Conservation (phyloP, 495 filamentous ascomycete genomes). For the Aspergillus bertholletiae region DNA sequence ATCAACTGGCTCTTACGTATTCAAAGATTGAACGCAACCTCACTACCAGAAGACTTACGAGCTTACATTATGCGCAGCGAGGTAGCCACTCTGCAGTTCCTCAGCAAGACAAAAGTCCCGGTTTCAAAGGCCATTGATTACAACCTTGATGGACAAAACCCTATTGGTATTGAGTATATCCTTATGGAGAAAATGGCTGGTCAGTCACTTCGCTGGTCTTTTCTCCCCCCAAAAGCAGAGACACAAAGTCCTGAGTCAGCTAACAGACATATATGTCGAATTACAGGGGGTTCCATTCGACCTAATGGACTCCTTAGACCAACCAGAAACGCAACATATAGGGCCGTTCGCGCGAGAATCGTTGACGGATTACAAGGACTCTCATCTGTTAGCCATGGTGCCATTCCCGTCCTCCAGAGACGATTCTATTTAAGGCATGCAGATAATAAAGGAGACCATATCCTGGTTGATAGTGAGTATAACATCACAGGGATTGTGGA, state of each 20-base stretch:
- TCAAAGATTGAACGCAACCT: slow-evolving; percentile 26
- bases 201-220: slow-evolving; percentile 28
- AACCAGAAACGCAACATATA: slow-evolving; percentile 17
- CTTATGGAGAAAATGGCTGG: slow-evolving; percentile 43
- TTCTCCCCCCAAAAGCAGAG: slow-evolving; percentile 21
- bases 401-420: slow-evolving; percentile 21
- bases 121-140: slow-evolving; percentile 28
- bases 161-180: slow-evolving; percentile 35
- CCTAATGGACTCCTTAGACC: slow-evolving; percentile 24
- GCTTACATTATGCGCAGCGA: slow-evolving; percentile 32
- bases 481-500: slow-evolving; percentile 45
- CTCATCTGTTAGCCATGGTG: slow-evolving; percentile 12
- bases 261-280: slow-evolving; percentile 40
- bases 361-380: slow-evolving; percentile 19
- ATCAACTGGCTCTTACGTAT: slow-evolving; percentile 24
- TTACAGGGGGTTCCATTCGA: slow-evolving; percentile 29
- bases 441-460: slow-evolving; percentile 45
- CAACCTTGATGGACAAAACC: slow-evolving; percentile 23
- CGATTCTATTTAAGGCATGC: slow-evolving; percentile 41
- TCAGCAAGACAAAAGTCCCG: slow-evolving; percentile 26
- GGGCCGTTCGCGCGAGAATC: slow-evolving; percentile 32
- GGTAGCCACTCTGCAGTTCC: slow-evolving; percentile 29
- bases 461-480: slow-evolving; percentile 40
- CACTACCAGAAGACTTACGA: slow-evolving; percentile 25
- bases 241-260: slow-evolving; percentile 31